Conservation (phyloP, 805 yeast genomes). For the Sporopachydermia quercuum region DNA sequence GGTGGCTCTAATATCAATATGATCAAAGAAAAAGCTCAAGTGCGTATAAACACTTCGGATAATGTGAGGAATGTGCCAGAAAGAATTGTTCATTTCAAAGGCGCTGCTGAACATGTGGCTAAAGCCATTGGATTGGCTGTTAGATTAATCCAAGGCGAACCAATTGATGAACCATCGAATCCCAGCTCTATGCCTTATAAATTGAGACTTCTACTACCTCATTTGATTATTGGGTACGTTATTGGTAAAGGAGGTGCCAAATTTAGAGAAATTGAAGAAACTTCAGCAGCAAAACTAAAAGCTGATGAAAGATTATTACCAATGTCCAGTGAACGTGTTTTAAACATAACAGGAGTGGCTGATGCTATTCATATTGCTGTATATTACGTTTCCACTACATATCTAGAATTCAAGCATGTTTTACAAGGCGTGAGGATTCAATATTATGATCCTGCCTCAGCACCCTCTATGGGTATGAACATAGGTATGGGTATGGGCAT, state of each 20-base stretch:
- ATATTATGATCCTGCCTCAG: constrained; percentile 44
- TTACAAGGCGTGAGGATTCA: constrained; percentile 38
- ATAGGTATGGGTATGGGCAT: not conserved
- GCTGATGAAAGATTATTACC: constrained; percentile 66
- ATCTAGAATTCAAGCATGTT: constrained; percentile 40
- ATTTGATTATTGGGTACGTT: constrained; percentile 63
- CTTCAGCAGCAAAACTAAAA: constrained; percentile 59
- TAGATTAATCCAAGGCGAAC: constrained; percentile 51
- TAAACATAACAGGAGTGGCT: constrained; percentile 62
- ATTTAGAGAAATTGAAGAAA: constrained; percentile 69
- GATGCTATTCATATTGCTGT: constrained; percentile 80
- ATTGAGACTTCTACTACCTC: constrained; percentile 55
- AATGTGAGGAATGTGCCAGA: constrained; percentile 59
- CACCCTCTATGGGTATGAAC: constrained; percentile 9
- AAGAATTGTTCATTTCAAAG: constrained; percentile 59
- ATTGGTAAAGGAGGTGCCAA: constrained; percentile 66
- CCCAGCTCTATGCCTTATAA: constrained; percentile 38
- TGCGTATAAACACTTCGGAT: constrained; percentile 58
- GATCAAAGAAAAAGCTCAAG: constrained; percentile 46
- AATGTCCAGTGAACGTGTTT: constrained; percentile 60
- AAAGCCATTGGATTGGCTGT: constrained; percentile 66
- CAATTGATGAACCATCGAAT: constrained; percentile 46
- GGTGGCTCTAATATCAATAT: constrained; percentile 63
- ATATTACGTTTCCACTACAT: constrained; percentile 56
- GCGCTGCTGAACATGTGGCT: constrained; percentile 65